These are phyloP conservation scores for Stephania yunnanensis DNA, from an alignment of 164 flowering plant species.

Conservation along the genomic window DNA sequence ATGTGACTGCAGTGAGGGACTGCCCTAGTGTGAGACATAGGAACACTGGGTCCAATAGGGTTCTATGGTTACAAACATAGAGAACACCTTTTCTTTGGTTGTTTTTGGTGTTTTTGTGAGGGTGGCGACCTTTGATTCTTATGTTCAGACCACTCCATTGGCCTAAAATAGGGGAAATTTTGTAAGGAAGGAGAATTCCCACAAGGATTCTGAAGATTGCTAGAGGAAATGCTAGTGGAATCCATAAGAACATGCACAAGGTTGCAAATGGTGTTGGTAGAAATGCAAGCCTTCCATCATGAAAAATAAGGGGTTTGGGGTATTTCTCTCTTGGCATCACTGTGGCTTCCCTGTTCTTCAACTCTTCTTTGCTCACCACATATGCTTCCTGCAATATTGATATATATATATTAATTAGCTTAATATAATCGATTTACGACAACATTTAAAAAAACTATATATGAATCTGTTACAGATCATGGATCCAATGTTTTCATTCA, in stretches of 20 bases:
- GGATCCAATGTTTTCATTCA: too few relatives aligned
- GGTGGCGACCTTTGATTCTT: slow-evolving; percentile 25
- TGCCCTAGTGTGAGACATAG: slow-evolving; percentile 34
- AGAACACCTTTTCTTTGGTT: slow-evolving; percentile 36
- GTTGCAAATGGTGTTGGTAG: slow-evolving; percentile 72
- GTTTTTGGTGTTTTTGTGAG: slow-evolving; percentile 1
- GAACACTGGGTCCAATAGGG: slow-evolving; percentile 74
- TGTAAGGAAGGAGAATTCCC: slow-evolving; percentile 51
- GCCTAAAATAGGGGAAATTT: slow-evolving; percentile 27
- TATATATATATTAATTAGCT: too few relatives aligned
- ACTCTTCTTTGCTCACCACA: slow-evolving; percentile 48
- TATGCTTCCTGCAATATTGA: slow-evolving; percentile 47
- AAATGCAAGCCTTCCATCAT: slow-evolving; percentile 87
- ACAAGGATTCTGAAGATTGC: slow-evolving; percentile 48
- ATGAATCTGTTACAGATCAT: too few relatives aligned
- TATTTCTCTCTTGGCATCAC: slow-evolving; percentile 54
- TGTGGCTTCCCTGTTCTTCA: slow-evolving; percentile 16
- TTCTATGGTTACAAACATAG: slow-evolving; percentile 75
- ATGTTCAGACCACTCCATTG: slow-evolving; percentile 35
- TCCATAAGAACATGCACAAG: slow-evolving; percentile 68
- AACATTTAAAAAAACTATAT: too few relatives aligned
- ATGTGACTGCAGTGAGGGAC: slow-evolving; percentile 71
- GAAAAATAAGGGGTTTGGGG: slow-evolving; percentile 77
- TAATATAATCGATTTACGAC: too few relatives aligned
- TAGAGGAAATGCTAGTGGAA: slow-evolving; percentile 60